Evolutionary conservation across 305 asterid species (phyloP).

Genomic region (Fraxinus nigra): DNA sequence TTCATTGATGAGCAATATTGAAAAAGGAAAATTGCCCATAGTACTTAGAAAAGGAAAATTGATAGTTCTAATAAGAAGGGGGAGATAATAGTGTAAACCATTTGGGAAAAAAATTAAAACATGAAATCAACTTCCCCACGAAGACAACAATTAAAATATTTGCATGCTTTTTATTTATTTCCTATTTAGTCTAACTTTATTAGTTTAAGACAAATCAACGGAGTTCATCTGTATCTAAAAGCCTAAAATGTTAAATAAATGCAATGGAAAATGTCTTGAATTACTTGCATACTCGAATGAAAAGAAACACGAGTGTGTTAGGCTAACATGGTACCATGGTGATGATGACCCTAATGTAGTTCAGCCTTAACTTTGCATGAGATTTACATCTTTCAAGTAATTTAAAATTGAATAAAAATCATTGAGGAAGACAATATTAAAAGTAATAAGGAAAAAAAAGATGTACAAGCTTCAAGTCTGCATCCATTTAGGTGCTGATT

Average conservation of each 20-base stretch:
- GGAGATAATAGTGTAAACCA: background rate
- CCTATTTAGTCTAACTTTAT: background rate
- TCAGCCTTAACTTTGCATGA: background rate
- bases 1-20: background rate
- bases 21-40: background rate
- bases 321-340: background rate
- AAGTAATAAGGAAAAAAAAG: background rate
- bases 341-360: background rate
- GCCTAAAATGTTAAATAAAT: background rate
- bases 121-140: background rate
- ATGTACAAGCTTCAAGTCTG: background rate
- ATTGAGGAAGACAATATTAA: background rate
- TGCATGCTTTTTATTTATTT: background rate
- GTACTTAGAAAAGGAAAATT: background rate
- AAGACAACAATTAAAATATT: background rate
- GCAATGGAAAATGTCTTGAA: background rate
- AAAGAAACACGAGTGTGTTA: background rate
- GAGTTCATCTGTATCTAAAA: background rate
- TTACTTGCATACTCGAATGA: background rate
- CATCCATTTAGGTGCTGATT: background rate
- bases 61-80: background rate
- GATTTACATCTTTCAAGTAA: background rate
- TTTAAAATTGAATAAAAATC: background rate
- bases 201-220: background rate
- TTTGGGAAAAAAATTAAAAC: background rate